A percentile compares a stretch with the other conserved stretches of the same genome.
phyloP scores from a whole-genome alignment of 805 yeast species.

The Kodamaea neixiangensis region DNA sequence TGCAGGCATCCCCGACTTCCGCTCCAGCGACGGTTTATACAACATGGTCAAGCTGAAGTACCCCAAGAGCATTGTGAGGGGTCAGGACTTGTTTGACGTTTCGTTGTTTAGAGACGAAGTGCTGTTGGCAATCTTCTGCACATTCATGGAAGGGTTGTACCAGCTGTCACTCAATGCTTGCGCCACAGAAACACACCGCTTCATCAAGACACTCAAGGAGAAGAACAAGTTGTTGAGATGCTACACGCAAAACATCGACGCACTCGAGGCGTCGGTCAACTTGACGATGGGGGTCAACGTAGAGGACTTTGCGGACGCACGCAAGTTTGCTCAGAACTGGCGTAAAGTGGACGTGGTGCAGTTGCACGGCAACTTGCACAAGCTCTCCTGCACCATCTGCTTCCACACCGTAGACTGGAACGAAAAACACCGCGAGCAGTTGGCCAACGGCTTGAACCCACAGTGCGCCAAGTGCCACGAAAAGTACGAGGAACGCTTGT shows the following conservation, averaged over 20 bases:
- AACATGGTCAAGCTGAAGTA: slow-evolving; percentile 64
- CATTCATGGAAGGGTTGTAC: slow-evolving; percentile 84
- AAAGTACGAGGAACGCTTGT: slow-evolving; percentile 54
- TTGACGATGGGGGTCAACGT: slow-evolving; percentile 57
- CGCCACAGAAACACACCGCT: slow-evolving; percentile 84
- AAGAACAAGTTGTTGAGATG: slow-evolving; percentile 74
- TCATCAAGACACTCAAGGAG: slow-evolving; percentile 61
- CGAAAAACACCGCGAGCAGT: slow-evolving; percentile 43
- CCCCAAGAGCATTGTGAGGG: slow-evolving; percentile 67
- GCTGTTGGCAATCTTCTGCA: slow-evolving; percentile 73
- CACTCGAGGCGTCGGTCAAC: slow-evolving; percentile 70
- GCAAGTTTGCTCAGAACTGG: slow-evolving; percentile 49
- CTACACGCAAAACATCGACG: slow-evolving; percentile 95
- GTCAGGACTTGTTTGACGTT: slow-evolving; percentile 89
- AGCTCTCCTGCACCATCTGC: slow-evolving; percentile 76
- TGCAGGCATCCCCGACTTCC: slow-evolving; percentile 96
- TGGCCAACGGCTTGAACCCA: slow-evolving; percentile 69
- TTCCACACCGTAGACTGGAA: slow-evolving; percentile 62
- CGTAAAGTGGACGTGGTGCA: slow-evolving; percentile 76
- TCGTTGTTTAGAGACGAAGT: slow-evolving; percentile 70
- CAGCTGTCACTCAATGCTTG: slow-evolving; percentile 60
- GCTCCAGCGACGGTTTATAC: slow-evolving; percentile 83
- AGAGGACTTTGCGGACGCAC: slow-evolving; percentile 25
- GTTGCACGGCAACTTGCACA: slow-evolving; percentile 85
- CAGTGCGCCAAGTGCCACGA: slow-evolving; percentile 71